Percentiles rank a stretch among this genome's conserved stretches.
Conservation (phyloP, 148 eudicot species). For the Chenopodium quinoa region DNA sequence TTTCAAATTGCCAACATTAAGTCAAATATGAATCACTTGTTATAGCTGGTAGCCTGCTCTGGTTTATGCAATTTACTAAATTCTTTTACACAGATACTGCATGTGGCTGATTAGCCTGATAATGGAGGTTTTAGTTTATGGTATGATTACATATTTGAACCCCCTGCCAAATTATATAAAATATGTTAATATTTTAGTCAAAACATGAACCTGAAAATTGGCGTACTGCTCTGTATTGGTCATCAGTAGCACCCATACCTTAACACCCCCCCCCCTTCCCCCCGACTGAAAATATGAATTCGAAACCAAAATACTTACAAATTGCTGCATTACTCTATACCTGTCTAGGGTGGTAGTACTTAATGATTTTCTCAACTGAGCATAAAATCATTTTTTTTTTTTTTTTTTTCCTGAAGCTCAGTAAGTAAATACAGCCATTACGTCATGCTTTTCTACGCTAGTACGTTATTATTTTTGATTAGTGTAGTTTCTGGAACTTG, state of each 20-base stretch:
- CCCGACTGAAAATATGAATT: not conserved
- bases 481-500: not conserved
- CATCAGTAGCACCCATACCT: not conserved
- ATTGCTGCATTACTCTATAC: not conserved
- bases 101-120: not conserved
- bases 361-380: not conserved
- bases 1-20: not conserved
- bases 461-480: not conserved
- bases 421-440: not conserved
- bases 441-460: not conserved
- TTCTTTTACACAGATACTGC: not conserved
- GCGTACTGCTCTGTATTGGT: not conserved
- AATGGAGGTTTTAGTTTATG: not conserved
- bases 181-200: not conserved
- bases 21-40: constrained; percentile 1
- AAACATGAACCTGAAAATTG: not conserved
- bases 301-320: not conserved
- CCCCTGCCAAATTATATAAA: not conserved
- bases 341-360: not conserved
- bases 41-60: not conserved
- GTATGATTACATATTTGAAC: not conserved
- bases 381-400: too few relatives aligned
- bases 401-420: not conserved
- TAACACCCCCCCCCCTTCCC: not conserved
- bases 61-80: not conserved